Conservation (phyloP, 2,329 filamentous ascomycete genomes). For the Aureobasidium sp. region DNA sequence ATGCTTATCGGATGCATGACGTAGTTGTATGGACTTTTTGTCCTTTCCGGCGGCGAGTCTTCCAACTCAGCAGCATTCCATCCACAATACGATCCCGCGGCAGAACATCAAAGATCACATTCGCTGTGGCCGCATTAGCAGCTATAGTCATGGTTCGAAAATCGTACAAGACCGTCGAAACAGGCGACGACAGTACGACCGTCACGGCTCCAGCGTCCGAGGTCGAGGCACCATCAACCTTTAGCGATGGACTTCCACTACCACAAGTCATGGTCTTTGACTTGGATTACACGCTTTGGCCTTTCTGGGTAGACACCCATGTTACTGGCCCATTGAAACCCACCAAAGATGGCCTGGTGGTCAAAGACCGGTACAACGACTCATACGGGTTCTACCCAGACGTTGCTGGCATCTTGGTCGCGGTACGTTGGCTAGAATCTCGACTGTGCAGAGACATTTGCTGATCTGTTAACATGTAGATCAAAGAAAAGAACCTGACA, state of each 20-base stretch:
- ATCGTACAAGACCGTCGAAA: neutral
- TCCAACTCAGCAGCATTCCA: neutral
- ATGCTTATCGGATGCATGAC: neutral
- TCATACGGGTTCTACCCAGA: slow-evolving; percentile 40
- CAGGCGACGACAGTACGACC: slow-evolving; percentile 11
- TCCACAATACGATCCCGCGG: neutral
- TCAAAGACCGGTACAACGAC: slow-evolving; percentile 44
- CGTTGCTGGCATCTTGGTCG: slow-evolving; percentile 32
- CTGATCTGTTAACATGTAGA: slow-evolving; percentile 35
- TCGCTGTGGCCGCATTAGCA: neutral
- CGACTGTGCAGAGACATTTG: neutral
- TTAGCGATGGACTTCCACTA: slow-evolving; percentile 60
- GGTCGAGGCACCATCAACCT: slow-evolving; percentile 42
- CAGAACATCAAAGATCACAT: neutral
- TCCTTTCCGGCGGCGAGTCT: neutral
- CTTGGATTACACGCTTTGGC: slow-evolving; percentile 98
- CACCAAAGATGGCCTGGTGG: slow-evolving; percentile 33
- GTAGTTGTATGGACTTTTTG: neutral
- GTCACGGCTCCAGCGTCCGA: slow-evolving; percentile 28
- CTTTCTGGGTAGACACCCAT: slow-evolving; percentile 96
- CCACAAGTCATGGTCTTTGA: slow-evolving; percentile 86
- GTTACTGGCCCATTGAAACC: slow-evolving; percentile 63
- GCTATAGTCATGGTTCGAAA: neutral
- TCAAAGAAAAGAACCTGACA: slow-evolving; percentile 44
- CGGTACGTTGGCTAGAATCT: slow-evolving; percentile 17